These are phyloP conservation scores for Asterophora parasitica DNA, from an alignment of 768 basidiomycete species.

Conservation along the genomic window DNA sequence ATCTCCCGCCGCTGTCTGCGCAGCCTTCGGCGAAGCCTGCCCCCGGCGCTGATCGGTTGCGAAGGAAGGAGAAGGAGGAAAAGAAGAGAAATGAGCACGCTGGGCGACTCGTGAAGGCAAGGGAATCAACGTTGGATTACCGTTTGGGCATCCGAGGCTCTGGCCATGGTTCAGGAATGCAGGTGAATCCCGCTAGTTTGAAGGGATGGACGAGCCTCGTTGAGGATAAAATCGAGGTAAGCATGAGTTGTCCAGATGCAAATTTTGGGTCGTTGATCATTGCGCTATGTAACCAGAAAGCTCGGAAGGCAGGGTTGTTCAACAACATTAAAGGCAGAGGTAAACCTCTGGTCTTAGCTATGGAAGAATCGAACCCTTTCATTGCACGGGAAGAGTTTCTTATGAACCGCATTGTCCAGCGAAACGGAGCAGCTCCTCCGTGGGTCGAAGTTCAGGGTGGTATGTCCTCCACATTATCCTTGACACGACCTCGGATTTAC, in stretches of 20 bases:
- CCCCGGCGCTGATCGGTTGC: conserved; percentile 31
- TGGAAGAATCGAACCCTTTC: conserved; percentile 46
- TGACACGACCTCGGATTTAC: not conserved
- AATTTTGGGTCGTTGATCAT: not conserved
- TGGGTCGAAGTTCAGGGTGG: conserved; percentile 83
- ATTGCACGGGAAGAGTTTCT: conserved; percentile 76
- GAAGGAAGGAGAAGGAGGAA: conserved; percentile 43
- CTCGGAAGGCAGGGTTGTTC: conserved; percentile 63
- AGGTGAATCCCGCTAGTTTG: conserved; percentile 54
- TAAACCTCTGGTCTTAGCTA: conserved; percentile 31
- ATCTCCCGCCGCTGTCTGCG: conserved; percentile 29
- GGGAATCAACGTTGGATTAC: conserved; percentile 76
- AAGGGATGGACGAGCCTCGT: conserved; percentile 74
- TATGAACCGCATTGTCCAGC: conserved; percentile 81
- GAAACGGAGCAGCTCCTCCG: conserved; percentile 77
- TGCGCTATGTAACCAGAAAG: conserved; percentile 38
- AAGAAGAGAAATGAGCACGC: conserved; percentile 48
- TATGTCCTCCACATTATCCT: conserved; percentile 22
- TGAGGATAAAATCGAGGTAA: conserved; percentile 80
- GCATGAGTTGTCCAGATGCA: not conserved
- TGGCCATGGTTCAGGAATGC: conserved; percentile 16
- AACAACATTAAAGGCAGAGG: conserved; percentile 66
- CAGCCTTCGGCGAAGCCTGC: conserved; percentile 11
- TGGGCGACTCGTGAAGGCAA: conserved; percentile 56
- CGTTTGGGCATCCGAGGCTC: conserved; percentile 48